These are phyloP conservation scores for Phytopythium kandeliae DNA, from an alignment of 352 stramenopile genomes.

Conservation along the genomic window DNA sequence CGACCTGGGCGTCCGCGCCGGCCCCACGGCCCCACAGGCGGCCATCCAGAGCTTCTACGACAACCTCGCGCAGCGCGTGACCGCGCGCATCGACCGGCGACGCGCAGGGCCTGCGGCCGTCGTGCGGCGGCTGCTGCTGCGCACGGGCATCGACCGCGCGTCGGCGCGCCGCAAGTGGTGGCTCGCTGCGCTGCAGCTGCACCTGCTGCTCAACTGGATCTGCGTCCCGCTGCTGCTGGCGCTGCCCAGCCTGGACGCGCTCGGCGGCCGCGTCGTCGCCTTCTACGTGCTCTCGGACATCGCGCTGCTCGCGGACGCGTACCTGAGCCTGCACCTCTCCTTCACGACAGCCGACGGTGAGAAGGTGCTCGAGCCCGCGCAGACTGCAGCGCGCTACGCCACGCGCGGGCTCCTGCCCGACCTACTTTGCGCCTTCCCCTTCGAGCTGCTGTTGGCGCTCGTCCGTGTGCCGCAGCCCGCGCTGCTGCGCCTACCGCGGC, in stretches of 20 bases:
- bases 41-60: conserved; percentile 34
- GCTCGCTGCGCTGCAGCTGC: conserved; percentile 31
- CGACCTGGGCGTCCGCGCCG: no score
- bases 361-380: conserved; percentile 15
- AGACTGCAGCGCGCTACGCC: conserved; percentile 22
- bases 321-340: conserved; percentile 41
- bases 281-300: conserved; percentile 26
- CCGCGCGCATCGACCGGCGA: conserved; percentile 5
- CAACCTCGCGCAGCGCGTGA: conserved; percentile 16
- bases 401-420: conserved; percentile 22
- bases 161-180: conserved; percentile 32
- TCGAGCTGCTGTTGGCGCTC: conserved; percentile 18
- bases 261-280: conserved; percentile 9
- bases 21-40: not conserved
- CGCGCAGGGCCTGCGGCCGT: conserved; percentile 3
- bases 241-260: conserved; percentile 25
- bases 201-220: conserved; percentile 36
- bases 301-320: conserved; percentile 33
- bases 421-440: conserved; percentile 37
- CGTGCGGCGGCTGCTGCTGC: conserved; percentile 14
- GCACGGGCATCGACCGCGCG: conserved; percentile 15
- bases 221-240: conserved; percentile 30
- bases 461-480: conserved; percentile 10
- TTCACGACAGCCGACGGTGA: conserved; percentile 17
- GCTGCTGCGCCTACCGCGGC: conserved; percentile 24